A percentile compares a stretch with the other conserved stretches of the same genome.
Conservation (phyloP, 2,329 filamentous ascomycete species). For the Talaromyces atroroseus region DNA sequence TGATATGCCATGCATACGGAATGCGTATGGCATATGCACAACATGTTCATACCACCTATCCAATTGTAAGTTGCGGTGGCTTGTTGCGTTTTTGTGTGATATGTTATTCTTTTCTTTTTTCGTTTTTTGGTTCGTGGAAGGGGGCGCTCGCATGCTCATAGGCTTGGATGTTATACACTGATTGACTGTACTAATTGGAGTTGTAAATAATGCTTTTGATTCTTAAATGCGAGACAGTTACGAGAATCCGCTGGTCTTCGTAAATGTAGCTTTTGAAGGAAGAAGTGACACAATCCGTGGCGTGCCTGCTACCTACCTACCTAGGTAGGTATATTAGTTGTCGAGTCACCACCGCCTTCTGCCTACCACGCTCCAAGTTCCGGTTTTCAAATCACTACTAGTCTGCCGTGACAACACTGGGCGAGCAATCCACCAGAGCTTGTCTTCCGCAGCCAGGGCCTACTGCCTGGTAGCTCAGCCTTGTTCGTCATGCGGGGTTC, state of each 20-base stretch:
- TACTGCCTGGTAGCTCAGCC: too few species aligned
- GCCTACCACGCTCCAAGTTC: too few species aligned
- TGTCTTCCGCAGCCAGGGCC: too few species aligned
- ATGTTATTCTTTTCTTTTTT: slow-evolving; percentile 7
- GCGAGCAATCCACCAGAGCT: too few species aligned
- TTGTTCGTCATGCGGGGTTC: too few species aligned
- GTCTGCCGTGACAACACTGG: too few species aligned
- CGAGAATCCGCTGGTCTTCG: not conserved
- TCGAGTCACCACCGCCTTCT: too few species aligned
- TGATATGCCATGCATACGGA: not conserved
- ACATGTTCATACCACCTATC: not conserved
- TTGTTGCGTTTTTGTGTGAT: slow-evolving; percentile 9
- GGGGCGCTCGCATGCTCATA: slow-evolving; percentile 1
- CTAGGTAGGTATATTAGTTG: too few species aligned
- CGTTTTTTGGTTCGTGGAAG: slow-evolving; percentile 1
- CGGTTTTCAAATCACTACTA: too few species aligned
- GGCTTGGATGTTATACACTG: slow-evolving; percentile 12
- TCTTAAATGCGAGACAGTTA: slow-evolving; percentile 5
- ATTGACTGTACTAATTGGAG: slow-evolving; percentile 13
- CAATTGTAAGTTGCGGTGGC: slow-evolving; percentile 7
- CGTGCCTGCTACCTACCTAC: too few species aligned
- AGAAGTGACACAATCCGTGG: too few species aligned
- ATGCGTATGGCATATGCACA: not conserved
- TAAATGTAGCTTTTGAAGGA: not conserved
- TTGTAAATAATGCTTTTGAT: slow-evolving; percentile 14